These are phyloP conservation scores for Tephrocybe sp. DNA, from an alignment of 768 basidiomycete species.

Conservation along the genomic window DNA sequence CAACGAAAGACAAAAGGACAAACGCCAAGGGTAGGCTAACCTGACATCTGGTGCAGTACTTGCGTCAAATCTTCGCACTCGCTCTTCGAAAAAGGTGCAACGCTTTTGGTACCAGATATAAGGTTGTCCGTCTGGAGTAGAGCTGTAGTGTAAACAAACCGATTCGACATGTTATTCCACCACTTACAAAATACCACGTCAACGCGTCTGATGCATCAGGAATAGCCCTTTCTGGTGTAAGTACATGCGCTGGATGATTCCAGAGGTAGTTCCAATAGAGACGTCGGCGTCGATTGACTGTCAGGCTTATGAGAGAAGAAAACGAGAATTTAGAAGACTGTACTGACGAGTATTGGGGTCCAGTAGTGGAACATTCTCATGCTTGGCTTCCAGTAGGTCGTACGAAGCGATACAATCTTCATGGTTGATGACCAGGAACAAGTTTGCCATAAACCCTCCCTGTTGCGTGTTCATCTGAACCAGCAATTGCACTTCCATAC, in stretches of 20 bases:
- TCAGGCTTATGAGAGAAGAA: background rate
- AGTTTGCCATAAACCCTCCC: conserved; percentile 19
- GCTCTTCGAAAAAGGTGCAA: conserved; percentile 51
- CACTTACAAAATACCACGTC: conserved; percentile 47
- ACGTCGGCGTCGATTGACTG: conserved; percentile 45
- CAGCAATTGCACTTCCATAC: conserved; percentile 45
- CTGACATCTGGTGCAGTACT: conserved; percentile 35
- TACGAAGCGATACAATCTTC: conserved; percentile 47
- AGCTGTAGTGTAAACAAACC: background rate
- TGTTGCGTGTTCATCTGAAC: conserved; percentile 22
- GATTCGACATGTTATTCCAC: background rate
- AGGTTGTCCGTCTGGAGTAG: conserved; percentile 44
- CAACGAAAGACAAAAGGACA: background rate
- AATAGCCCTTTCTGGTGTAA: conserved; percentile 40
- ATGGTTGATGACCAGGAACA: conserved; percentile 48
- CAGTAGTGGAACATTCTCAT: conserved; percentile 24
- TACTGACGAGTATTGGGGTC: conserved; percentile 27
- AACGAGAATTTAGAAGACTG: background rate
- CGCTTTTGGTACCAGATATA: conserved; percentile 40
- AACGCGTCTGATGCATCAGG: conserved; percentile 49
- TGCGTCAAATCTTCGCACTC: conserved; percentile 52
- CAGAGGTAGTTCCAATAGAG: conserved; percentile 55
- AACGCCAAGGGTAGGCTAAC: conserved; percentile 18
- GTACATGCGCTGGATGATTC: conserved; percentile 46
- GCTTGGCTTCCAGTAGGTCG: conserved; percentile 29